Conservation (phyloP, 768 basidiomycete genomes). For the Panaeolus cyanescens region DNA sequence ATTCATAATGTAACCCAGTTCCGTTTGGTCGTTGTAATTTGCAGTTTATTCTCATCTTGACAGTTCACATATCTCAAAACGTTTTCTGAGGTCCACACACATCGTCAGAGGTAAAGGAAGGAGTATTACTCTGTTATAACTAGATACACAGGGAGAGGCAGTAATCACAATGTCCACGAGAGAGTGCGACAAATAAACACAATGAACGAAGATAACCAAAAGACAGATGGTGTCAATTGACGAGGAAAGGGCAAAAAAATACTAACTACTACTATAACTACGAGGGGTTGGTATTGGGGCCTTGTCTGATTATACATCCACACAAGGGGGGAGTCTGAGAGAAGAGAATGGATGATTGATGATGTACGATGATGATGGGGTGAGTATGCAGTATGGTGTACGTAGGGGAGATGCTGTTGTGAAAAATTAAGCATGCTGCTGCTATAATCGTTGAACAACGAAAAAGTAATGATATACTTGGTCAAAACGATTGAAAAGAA, state of each 20-base stretch:
- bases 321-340: not conserved
- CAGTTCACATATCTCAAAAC: too few relatives aligned
- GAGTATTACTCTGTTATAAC: conserved; percentile 2
- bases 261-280: not conserved
- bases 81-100: too few relatives aligned
- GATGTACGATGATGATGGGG: not conserved
- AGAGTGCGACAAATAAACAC: not conserved
- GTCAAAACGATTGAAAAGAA: not conserved
- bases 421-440: not conserved
- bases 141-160: not conserved
- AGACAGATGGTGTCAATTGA: too few relatives aligned
- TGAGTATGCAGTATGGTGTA: not conserved
- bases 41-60: too few relatives aligned
- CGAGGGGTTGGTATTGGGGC: not conserved
- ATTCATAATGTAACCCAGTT: too few relatives aligned
- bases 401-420: not conserved
- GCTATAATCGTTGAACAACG: not conserved
- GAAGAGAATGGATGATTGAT: not conserved
- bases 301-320: not conserved
- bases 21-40: too few relatives aligned
- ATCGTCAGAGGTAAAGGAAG: too few relatives aligned
- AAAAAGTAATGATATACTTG: not conserved
- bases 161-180: conserved; percentile 1
- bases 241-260: not conserved
- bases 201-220: too few relatives aligned